Evolutionary conservation across 352 stramenopile species (phyloP).

Genomic region (Phytophthora brassicae): DNA sequence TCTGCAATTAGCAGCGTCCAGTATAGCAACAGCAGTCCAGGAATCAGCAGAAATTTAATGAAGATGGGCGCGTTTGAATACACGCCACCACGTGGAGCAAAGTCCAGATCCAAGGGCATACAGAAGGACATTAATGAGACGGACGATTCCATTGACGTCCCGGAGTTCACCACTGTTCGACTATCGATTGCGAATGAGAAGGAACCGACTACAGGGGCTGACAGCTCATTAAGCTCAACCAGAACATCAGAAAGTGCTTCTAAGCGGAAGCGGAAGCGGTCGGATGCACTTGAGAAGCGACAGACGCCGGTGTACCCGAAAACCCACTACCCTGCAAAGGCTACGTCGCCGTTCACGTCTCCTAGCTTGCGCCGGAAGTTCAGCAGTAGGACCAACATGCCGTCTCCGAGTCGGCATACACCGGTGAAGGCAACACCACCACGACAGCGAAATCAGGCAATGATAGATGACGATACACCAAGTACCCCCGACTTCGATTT

Average conservation of each 20-base stretch:
- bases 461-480: constrained; percentile 57
- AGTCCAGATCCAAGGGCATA: constrained; percentile 13
- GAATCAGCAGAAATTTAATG: constrained; percentile 79
- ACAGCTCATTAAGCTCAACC: constrained; percentile 5
- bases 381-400: constrained; percentile 51
- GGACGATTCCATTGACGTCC: constrained; percentile 44
- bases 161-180: constrained; percentile 58
- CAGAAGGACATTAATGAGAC: constrained; percentile 28
- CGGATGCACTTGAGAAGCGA: constrained; percentile 21
- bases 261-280: constrained; percentile 55
- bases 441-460: constrained; percentile 31
- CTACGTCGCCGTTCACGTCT: constrained; percentile 34
- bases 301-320: constrained; percentile 45
- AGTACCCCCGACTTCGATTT: constrained; percentile 67
- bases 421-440: constrained; percentile 20
- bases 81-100: constrained; percentile 51
- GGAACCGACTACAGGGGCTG: constrained; percentile 1
- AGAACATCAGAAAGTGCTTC: constrained; percentile 27
- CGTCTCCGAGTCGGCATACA: constrained; percentile 41
- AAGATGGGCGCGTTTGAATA: no score
- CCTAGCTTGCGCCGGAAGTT: constrained; percentile 72
- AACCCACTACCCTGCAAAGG: constrained; percentile 43
- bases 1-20: constrained; percentile 79
- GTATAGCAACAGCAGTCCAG: constrained; percentile 55
- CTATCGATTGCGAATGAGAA: constrained; percentile 27